Conservation (phyloP, 352 stramenopile species). For the Pythium myriotylum region DNA sequence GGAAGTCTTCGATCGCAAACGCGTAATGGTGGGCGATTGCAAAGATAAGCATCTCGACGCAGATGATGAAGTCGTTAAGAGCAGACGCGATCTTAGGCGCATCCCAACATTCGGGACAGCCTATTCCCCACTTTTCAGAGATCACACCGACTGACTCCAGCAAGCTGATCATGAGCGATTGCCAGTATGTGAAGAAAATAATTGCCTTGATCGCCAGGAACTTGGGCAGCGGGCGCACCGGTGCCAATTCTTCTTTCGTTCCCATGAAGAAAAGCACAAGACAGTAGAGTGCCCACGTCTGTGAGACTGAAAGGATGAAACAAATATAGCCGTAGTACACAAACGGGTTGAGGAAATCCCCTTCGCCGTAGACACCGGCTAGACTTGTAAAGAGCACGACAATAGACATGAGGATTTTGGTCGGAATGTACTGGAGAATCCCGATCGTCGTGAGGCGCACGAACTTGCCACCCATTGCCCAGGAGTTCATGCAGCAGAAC, state of each 20-base stretch:
- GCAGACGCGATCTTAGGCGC: slow-evolving; percentile 87
- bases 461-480: slow-evolving; percentile 93
- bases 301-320: slow-evolving; percentile 88
- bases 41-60: slow-evolving; percentile 94
- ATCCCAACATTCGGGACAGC: slow-evolving; percentile 82
- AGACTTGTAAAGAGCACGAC: slow-evolving; percentile 87
- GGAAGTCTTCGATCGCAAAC: slow-evolving; percentile 92
- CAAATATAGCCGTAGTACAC: slow-evolving; percentile 89
- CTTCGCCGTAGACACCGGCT: slow-evolving; percentile 88
- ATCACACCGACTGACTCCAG: slow-evolving; percentile 89
- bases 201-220: slow-evolving; percentile 95
- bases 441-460: slow-evolving; percentile 91
- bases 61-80: slow-evolving; percentile 95
- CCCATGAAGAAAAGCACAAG: slow-evolving; percentile 94
- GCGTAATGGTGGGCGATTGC: slow-evolving; percentile 92
- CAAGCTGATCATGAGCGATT: slow-evolving; percentile 90
- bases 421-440: slow-evolving; percentile 93
- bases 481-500: slow-evolving; percentile 89
- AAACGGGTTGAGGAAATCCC: slow-evolving; percentile 84
- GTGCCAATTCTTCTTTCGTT: slow-evolving; percentile 88
- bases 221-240: slow-evolving; percentile 91
- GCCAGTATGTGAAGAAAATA: slow-evolving; percentile 96
- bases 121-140: slow-evolving; percentile 82
- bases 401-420: slow-evolving; percentile 88
- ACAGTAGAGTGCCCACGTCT: slow-evolving; percentile 94